Base-by-base conservation (phyloP, 1,284 basidiomycete genomes). In the Thelephora terrestris region DNA sequence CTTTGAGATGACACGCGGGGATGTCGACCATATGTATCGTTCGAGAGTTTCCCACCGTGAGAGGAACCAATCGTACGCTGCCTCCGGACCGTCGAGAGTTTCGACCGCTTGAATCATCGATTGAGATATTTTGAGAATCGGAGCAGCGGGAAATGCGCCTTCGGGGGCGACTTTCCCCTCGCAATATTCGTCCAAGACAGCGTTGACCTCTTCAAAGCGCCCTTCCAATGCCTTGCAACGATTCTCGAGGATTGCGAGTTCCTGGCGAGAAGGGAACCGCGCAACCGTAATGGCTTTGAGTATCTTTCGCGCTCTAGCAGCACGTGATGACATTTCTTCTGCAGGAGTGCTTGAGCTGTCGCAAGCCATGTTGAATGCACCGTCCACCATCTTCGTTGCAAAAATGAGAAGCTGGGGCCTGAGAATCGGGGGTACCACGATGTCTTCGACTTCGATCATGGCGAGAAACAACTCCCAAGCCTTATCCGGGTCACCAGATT, bases 1-100 rank as follows among this genome's bases (percentile, higher is more conserved):
- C 10, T 34, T 47, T 47, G 53, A 37, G 40, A 35, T 48, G 54
- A 17, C 51, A 50, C 39, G 49, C 29, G 5, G 14, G 29, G 29
- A 32, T 47, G 51, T 45, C 52, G 46, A 51, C 36, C 10, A 10
- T 5, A 70, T 55, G 53, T 67, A 64, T 4, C 58, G 50, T 4
- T 61, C 61, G n/a, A 76, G 51, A 47, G 55, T 56, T 0, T 53
- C 46, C 75, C 71, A 77, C 35, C 78, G 64, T 25, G 61, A 52
- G 43, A 70, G 54, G 38, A 81, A 52, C 37, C 73, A 66, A 36
- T 74, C 68, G 25, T 81, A 57, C 20, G 69, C 69, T 12, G 61
- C 61, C n/a, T 58, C 34, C 16, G 67, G 55, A 47, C 67, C 68
- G 18, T 59, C 60, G 49, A 64, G 62, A 37, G 65, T 62, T 39